Evolutionary conservation across 164 flowering plant genomes (phyloP).

Genomic region (Cinnamomum micranthum): DNA sequence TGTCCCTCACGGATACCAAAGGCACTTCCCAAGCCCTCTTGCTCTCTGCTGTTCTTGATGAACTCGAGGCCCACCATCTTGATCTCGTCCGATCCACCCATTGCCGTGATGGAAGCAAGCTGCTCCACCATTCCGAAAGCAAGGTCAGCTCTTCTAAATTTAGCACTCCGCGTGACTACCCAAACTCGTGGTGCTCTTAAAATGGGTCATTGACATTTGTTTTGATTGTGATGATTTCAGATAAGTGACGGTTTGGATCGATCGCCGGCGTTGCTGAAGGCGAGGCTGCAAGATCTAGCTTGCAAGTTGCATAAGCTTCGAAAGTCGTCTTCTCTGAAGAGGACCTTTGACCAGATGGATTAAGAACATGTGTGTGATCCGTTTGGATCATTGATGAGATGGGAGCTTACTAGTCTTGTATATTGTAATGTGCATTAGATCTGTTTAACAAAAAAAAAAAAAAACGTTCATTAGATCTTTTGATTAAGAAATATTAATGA

Average conservation of each 20-base stretch:
- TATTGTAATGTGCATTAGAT: too few relatives aligned
- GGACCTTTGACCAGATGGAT: conserved; percentile 26
- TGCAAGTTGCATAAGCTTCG: conserved; percentile 20
- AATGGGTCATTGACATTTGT: not conserved
- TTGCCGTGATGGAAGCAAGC: conserved; percentile 28
- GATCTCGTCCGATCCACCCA: conserved; percentile 24
- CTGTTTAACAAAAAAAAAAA: too few relatives aligned
- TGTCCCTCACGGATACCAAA: conserved; percentile 22
- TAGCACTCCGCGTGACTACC: too few relatives aligned
- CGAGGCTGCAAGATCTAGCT: conserved; percentile 26
- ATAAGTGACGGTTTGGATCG: conserved; percentile 24
- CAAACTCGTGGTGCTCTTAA: not conserved
- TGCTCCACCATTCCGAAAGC: conserved; percentile 30
- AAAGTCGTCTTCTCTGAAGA: conserved; percentile 22
- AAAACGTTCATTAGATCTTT: too few relatives aligned
- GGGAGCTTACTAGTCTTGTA: too few relatives aligned
- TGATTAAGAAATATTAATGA: too few relatives aligned
- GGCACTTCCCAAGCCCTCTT: conserved; percentile 12
- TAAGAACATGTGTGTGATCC: not conserved
- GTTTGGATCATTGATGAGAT: too few relatives aligned
- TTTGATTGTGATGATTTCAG: not conserved
- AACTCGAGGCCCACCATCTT: conserved; percentile 24
- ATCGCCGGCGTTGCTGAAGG: conserved; percentile 22
- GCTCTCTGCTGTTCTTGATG: conserved; percentile 22
- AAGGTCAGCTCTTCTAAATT: conserved; percentile 15